These are phyloP conservation scores for Sugiyamaella sp. DNA, from an alignment of 1,139 yeast genomes.

Conservation along the genomic window DNA sequence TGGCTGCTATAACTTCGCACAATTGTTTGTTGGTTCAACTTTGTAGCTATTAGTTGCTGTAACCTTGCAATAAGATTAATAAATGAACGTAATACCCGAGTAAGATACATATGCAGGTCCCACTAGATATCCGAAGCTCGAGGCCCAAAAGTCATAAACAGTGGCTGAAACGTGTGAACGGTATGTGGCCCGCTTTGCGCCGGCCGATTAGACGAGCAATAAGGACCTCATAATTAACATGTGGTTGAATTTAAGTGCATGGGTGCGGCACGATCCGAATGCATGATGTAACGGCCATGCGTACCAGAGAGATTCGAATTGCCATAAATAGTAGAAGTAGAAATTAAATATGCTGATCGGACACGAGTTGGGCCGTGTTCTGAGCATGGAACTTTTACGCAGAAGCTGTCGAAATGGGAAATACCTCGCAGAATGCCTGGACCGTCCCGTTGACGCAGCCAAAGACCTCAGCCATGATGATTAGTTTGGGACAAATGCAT, in stretches of 20 bases:
- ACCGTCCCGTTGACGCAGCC: background rate
- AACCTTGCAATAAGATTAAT: no score
- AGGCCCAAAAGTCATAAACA: no score
- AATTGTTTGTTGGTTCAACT: no score
- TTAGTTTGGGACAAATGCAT: background rate
- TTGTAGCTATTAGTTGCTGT: background rate
- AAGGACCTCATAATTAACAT: background rate
- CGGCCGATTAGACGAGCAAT: background rate
- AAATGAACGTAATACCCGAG: background rate
- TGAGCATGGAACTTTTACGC: background rate
- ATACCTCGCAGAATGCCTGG: background rate
- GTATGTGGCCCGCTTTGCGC: background rate
- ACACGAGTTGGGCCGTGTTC: background rate
- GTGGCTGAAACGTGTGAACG: no score
- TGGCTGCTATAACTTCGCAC: no score
- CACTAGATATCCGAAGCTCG: background rate
- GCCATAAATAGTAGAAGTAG: background rate
- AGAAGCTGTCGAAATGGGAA: background rate
- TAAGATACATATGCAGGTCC: slow-evolving; percentile 1
- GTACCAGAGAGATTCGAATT: background rate
- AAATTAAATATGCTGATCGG: background rate
- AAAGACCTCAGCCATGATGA: background rate
- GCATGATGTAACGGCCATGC: slow-evolving; percentile 4
- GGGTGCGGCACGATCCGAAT: background rate
- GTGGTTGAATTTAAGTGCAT: background rate